These are phyloP conservation scores for Fragosphaeria purpurea DNA, from an alignment of 2,329 filamentous ascomycete genomes.

Conservation along the genomic window DNA sequence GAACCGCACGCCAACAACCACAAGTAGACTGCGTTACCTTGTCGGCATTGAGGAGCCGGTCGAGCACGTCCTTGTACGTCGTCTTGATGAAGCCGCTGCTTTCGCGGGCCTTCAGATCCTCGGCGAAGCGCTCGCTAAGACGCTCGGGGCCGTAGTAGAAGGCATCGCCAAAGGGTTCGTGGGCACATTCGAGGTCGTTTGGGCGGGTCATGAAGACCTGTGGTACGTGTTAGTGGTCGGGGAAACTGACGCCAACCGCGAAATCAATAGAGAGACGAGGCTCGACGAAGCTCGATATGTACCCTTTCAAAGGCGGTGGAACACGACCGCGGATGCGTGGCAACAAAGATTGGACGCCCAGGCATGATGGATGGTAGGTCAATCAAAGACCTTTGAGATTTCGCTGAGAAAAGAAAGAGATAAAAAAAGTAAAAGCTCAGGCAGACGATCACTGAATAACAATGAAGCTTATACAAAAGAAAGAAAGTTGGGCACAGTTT, in stretches of 20 bases:
- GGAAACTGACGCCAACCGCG: neutral
- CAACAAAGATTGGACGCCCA: conserved; percentile 77
- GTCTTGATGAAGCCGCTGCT: conserved; percentile 57
- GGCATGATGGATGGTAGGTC: conserved; percentile 44
- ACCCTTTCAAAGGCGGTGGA: conserved; percentile 96
- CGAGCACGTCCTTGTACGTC: conserved; percentile 69
- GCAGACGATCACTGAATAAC: neutral
- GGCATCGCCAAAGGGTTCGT: conserved; percentile 94
- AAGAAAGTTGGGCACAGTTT: too few relatives aligned
- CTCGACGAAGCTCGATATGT: conserved; percentile 13
- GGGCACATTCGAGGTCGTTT: conserved; percentile 70
- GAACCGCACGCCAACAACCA: too few relatives aligned
- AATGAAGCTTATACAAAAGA: neutral
- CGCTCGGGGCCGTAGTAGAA: conserved; percentile 94
- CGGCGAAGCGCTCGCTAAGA: conserved; percentile 66
- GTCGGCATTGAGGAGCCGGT: conserved; percentile 60
- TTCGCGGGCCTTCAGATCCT: conserved; percentile 47
- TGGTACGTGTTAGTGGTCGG: neutral
- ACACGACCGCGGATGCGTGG: conserved; percentile 88
- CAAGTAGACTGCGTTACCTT: conserved; percentile 3
- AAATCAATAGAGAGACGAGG: neutral
- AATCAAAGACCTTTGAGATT: neutral
- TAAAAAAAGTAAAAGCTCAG: neutral
- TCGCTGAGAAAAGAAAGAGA: neutral
- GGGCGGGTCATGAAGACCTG: conserved; percentile 94